These are phyloP conservation scores for Borovskyia barvae DNA, from an alignment of 208 protist genomes.

Conservation along the genomic window DNA sequence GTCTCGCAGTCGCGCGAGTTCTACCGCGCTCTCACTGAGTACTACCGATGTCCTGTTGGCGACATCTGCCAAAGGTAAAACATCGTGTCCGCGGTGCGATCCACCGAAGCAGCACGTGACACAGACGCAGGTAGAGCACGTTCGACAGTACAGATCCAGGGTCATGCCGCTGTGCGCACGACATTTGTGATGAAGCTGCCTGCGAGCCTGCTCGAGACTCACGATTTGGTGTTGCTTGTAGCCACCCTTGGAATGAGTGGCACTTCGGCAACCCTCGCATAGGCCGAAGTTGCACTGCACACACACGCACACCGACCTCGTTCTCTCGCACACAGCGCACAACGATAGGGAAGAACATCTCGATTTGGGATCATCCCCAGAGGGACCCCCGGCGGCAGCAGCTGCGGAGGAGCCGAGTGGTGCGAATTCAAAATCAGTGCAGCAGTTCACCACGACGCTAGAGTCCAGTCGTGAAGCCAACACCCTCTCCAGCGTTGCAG, in stretches of 20 bases:
- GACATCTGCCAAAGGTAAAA: slow-evolving; percentile 45
- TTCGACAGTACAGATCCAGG: slow-evolving; percentile 71
- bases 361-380: neutral
- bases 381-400: too few relatives aligned
- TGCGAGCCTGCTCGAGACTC: slow-evolving; percentile 26
- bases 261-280: slow-evolving; percentile 40
- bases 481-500: too few relatives aligned
- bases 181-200: slow-evolving; percentile 26
- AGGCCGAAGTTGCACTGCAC: slow-evolving; percentile 72
- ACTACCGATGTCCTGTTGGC: slow-evolving; percentile 3
- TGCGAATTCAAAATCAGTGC: too few relatives aligned
- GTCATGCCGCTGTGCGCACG: slow-evolving; percentile 38
- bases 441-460: too few relatives aligned
- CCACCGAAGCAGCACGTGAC: slow-evolving; percentile 74
- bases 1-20: slow-evolving; percentile 11
- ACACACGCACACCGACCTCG: slow-evolving; percentile 31
- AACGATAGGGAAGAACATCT: neutral
- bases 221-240: slow-evolving; percentile 63
- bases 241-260: slow-evolving; percentile 57
- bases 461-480: too few relatives aligned
- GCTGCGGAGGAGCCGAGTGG: too few relatives aligned
- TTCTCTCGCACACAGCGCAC: slow-evolving; percentile 75
- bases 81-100: slow-evolving; percentile 57
- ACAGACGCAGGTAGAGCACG: slow-evolving; percentile 51
- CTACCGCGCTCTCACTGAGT: slow-evolving; percentile 9